Evolutionary conservation across 2,329 filamentous ascomycete species (phyloP), one percentile per base, ranked within the genome.

Genomic region (Alternaria metachromatica): DNA sequence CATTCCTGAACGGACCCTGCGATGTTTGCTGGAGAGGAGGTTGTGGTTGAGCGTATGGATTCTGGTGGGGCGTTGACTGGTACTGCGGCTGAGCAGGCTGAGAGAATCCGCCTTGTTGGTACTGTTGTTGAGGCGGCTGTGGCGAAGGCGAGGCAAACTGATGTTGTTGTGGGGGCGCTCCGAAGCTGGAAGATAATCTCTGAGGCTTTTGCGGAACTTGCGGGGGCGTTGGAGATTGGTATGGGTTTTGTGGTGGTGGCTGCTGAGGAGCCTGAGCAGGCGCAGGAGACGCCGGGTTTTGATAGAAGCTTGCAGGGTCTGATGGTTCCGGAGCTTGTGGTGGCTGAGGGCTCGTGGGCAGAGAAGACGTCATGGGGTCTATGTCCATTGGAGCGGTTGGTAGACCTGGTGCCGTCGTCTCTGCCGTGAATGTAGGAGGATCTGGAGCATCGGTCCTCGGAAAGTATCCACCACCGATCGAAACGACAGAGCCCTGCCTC

Each of bases 391-490:
- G 72, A 20, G 79, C 79, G 20, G 79, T 80, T 4, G 78, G 76
- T 37, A 82, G 66, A 51, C 74, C 73, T 10, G 79, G 77, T 25
- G 73, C 71, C 1, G 78, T 68, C 25, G 70, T 69, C 25, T 81
- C 78, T 28, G 80, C 77, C n/a, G 80, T 81, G 57, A 82, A 83
- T 5, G 81, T 82, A 5, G 85, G 83, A 8, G 86, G 80, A 21
- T 78, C 72, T 8, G 85, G 83, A 8, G 86, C 80, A 13, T 78
- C 71, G 6, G 74, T 74, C 54, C 81, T 79, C 4, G 87, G 87
- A 63, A 89, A 89, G 76, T 89, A 89, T 49, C 87, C 87, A 13
- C 86, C 86, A 20, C 86, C 86, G 6, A 75, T 68, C 11, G 78
- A 80, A 21, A 63, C 72, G 5, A 85, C 76, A 7, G 86, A 87